Percentiles rank a stretch among this genome's conserved stretches.
Evolutionary conservation across 2,329 filamentous ascomycete species (phyloP).

Genomic region (Cercospora zeae-maydis): DNA sequence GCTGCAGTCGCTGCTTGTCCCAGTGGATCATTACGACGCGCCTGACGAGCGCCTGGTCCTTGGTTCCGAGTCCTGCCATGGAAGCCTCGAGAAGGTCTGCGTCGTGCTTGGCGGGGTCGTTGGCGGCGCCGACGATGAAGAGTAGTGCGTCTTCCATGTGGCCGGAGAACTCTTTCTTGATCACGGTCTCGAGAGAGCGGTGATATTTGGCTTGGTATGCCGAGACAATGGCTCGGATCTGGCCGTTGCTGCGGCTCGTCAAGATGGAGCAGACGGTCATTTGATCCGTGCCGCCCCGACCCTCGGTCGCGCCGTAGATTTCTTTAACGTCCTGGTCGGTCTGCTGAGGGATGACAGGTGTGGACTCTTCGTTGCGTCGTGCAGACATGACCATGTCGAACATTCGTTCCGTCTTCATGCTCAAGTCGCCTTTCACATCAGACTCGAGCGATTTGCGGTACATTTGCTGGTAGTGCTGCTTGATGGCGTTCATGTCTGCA

Average conservation of each 20-base stretch:
- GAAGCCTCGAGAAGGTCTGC: slow-evolving; percentile 76
- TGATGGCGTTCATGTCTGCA: slow-evolving; percentile 84
- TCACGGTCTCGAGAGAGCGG: slow-evolving; percentile 65
- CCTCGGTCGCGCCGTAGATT: slow-evolving; percentile 74
- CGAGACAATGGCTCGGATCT: slow-evolving; percentile 76
- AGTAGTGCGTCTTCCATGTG: slow-evolving; percentile 87
- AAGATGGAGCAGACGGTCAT: slow-evolving; percentile 76
- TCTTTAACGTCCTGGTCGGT: slow-evolving; percentile 73
- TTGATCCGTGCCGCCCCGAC: slow-evolving; percentile 62
- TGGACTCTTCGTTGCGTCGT: slow-evolving; percentile 71
- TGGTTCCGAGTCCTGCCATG: slow-evolving; percentile 85
- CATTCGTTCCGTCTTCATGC: slow-evolving; percentile 78
- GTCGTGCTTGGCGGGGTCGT: slow-evolving; percentile 80
- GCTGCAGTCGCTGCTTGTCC: slow-evolving; percentile 69
- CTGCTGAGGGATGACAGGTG: slow-evolving; percentile 67
- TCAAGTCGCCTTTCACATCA: slow-evolving; percentile 74
- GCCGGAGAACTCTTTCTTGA: slow-evolving; percentile 80
- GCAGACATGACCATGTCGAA: slow-evolving; percentile 79
- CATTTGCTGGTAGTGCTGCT: slow-evolving; percentile 66
- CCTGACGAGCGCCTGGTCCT: slow-evolving; percentile 73
- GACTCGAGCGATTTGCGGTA: slow-evolving; percentile 65
- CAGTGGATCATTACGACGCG: slow-evolving; percentile 81
- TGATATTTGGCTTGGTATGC: slow-evolving; percentile 72
- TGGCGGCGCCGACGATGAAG: slow-evolving; percentile 71
- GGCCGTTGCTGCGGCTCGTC: slow-evolving; percentile 69